Conservation (phyloP, 352 stramenopile species). For the Globisporangium echinulatum region DNA sequence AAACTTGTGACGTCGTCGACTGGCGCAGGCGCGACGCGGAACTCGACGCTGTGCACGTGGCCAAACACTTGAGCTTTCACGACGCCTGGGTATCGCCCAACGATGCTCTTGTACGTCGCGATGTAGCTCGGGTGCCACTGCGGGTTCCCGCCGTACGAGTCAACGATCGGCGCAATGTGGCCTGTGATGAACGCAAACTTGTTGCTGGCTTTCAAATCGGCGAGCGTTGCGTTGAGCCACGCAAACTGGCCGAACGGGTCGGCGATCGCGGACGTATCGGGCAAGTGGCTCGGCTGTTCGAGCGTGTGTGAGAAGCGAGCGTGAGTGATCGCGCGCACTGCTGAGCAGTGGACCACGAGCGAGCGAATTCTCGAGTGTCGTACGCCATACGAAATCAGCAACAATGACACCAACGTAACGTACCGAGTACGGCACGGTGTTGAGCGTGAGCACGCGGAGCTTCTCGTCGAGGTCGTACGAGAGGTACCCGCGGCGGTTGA, state of each 20-base stretch:
- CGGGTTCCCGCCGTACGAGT: conserved; percentile 72
- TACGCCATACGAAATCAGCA: background rate
- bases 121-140: conserved; percentile 88
- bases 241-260: conserved; percentile 89
- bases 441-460: conserved; percentile 64
- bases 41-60: conserved; percentile 90
- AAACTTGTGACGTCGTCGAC: conserved; percentile 9
- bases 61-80: conserved; percentile 89
- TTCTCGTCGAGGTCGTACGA: conserved; percentile 59
- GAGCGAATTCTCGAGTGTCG: background rate
- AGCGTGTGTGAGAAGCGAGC: conserved; percentile 4
- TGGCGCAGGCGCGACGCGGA: conserved; percentile 48
- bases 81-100: conserved; percentile 46
- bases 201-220: conserved; percentile 23
- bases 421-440: conserved; percentile 80
- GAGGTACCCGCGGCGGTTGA: conserved; percentile 58
- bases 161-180: conserved; percentile 88
- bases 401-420: conserved; percentile 1
- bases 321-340: background rate
- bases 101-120: conserved; percentile 66
- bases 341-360: background rate
- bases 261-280: conserved; percentile 48
- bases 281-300: conserved; percentile 59
- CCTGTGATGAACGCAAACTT: conserved; percentile 83
- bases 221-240: conserved; percentile 83